phyloP scores from a whole-genome alignment of 1,139 yeast genomes.

The Debaryomycetaceae sp. region DNA sequence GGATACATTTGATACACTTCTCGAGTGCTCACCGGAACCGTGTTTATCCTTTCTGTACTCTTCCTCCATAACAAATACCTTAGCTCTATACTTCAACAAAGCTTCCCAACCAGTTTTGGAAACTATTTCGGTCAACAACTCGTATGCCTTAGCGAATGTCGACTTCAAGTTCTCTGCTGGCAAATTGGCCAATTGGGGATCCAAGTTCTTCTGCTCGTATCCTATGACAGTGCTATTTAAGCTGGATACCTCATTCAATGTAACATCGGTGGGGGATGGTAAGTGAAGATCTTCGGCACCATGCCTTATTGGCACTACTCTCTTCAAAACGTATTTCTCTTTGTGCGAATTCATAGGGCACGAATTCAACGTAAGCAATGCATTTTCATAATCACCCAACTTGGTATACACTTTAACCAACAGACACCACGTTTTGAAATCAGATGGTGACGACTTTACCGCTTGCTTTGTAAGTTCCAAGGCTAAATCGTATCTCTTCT shows the following conservation, averaged over 20 bases:
- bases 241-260: slow-evolving; percentile 58
- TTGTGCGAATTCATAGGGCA: slow-evolving; percentile 85
- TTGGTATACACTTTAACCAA: slow-evolving; percentile 72
- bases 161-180: slow-evolving; percentile 77
- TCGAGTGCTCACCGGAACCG: slow-evolving; percentile 11
- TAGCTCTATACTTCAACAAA: slow-evolving; percentile 73
- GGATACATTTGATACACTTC: slow-evolving; percentile 14
- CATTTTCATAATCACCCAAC: slow-evolving; percentile 67
- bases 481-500: slow-evolving; percentile 69
- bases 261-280: slow-evolving; percentile 78
- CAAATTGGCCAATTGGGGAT: slow-evolving; percentile 64
- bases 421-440: slow-evolving; percentile 77
- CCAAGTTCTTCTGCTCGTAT: slow-evolving; percentile 54
- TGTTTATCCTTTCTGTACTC: slow-evolving; percentile 61
- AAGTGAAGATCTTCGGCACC: slow-evolving; percentile 57
- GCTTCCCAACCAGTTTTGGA: slow-evolving; percentile 84
- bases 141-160: slow-evolving; percentile 78
- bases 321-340: slow-evolving; percentile 52
- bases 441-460: slow-evolving; percentile 79
- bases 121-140: slow-evolving; percentile 70
- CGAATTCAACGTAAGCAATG: slow-evolving; percentile 79
- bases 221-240: slow-evolving; percentile 52
- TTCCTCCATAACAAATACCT: slow-evolving; percentile 92
- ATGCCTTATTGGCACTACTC: slow-evolving; percentile 59
- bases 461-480: slow-evolving; percentile 70